Conservation (phyloP, 2,329 filamentous ascomycete species). For the Fusarium solani-melongenae region DNA sequence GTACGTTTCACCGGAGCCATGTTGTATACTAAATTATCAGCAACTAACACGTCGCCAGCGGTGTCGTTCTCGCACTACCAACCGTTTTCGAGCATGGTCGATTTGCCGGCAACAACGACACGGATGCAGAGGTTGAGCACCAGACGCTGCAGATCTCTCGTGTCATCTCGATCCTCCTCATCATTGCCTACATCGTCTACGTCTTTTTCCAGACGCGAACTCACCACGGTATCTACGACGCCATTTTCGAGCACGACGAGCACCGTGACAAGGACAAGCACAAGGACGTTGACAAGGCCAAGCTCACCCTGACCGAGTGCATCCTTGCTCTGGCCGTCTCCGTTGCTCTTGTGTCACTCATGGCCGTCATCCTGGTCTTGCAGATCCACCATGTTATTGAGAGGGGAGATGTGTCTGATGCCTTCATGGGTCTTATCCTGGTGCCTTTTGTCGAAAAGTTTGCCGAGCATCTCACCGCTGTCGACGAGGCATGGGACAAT, state of each 20-base stretch:
- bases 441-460: conserved; percentile 87
- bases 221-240: conserved; percentile 81
- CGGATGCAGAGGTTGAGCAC: conserved; percentile 54
- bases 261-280: conserved; percentile 71
- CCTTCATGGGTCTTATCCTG: conserved; percentile 77
- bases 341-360: conserved; percentile 76
- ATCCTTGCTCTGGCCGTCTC: conserved; percentile 72
- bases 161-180: conserved; percentile 75
- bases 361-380: conserved; percentile 78
- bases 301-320: conserved; percentile 81
- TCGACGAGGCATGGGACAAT: conserved; percentile 87
- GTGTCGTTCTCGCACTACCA: conserved; percentile 55
- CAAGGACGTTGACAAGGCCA: conserved; percentile 69
- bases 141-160: conserved; percentile 75
- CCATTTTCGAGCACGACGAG: conserved; percentile 78
- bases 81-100: conserved; percentile 67
- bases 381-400: conserved; percentile 73
- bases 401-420: conserved; percentile 58
- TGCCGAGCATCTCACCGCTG: conserved; percentile 84
- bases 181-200: conserved; percentile 75
- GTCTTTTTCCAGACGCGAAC: conserved; percentile 80
- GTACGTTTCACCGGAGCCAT: conserved; percentile 59
- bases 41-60: conserved; percentile 48
- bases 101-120: conserved; percentile 36
- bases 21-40: conserved; percentile 10